Percentiles rank a stretch among this genome's conserved stretches.
Evolutionary conservation across 2,329 filamentous ascomycete genomes (phyloP).

Genomic region (Dactylellina sp.): DNA sequence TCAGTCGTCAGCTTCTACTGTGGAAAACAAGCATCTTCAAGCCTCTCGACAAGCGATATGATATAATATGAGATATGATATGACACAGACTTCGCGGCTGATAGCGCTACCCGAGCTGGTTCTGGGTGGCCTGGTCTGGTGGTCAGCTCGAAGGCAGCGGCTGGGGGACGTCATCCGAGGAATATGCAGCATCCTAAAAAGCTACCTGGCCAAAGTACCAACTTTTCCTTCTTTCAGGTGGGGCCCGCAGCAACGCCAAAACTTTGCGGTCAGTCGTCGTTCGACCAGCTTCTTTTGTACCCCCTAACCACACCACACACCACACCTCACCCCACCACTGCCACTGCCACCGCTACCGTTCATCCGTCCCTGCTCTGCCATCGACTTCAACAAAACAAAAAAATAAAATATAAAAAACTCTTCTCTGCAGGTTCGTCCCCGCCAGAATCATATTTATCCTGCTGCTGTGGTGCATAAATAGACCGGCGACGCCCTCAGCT

Average conservation of each 20-base stretch:
- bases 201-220: constrained; percentile 14
- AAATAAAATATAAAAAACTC: too few relatives aligned
- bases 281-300: constrained; percentile 48
- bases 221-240: constrained; percentile 14
- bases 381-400: constrained; percentile 7
- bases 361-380: constrained; percentile 6
- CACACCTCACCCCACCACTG: constrained; percentile 46
- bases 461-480: constrained; percentile 39
- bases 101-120: too few relatives aligned
- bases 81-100: not conserved
- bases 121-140: too few relatives aligned
- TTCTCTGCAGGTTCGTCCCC: constrained; percentile 51
- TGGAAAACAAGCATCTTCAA: too few relatives aligned
- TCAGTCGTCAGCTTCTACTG: too few relatives aligned
- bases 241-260: constrained; percentile 19
- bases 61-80: too few relatives aligned
- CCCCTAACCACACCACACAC: constrained; percentile 3
- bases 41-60: too few relatives aligned
- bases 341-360: constrained; percentile 57
- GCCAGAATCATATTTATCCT: constrained; percentile 49
- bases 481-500: constrained; percentile 6
- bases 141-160: too few relatives aligned
- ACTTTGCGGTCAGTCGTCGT: not conserved
- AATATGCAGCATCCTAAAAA: constrained; percentile 56
- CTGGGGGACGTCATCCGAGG: not conserved